Percentiles rank a stretch among this genome's conserved stretches.
phyloP scores from a whole-genome alignment of 73 alveolate genomes.

The Effrenium voratum region DNA sequence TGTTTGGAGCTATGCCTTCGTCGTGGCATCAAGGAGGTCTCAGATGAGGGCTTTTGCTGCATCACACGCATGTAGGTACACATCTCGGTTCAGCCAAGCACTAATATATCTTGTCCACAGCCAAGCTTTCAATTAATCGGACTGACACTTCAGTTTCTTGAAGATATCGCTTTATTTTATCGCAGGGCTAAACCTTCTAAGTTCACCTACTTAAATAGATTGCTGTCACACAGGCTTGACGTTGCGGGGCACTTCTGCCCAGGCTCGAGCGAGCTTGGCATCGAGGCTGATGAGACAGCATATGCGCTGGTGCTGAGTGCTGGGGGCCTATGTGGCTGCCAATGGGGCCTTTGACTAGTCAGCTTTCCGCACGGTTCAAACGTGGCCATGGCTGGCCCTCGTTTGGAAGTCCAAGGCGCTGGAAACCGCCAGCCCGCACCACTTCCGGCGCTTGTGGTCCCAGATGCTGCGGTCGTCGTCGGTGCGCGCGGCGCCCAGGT shows the following conservation, averaged over 20 bases:
- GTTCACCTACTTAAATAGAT: too few species aligned
- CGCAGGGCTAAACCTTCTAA: too few species aligned
- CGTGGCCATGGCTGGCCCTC: background rate
- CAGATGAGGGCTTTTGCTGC: too few species aligned
- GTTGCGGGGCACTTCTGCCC: background rate
- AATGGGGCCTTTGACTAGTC: background rate
- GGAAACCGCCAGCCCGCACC: background rate
- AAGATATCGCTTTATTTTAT: too few species aligned
- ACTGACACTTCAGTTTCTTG: too few species aligned
- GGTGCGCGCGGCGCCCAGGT: background rate
- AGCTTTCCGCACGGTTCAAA: background rate
- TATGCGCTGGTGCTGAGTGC: background rate
- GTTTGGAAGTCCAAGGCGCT: background rate
- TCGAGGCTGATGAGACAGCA: conserved; percentile 1
- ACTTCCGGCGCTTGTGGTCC: conserved; percentile 1
- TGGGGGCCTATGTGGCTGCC: background rate
- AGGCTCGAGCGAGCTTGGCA: background rate
- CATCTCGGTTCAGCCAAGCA: too few species aligned
- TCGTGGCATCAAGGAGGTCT: too few species aligned
- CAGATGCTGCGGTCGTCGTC: conserved; percentile 4
- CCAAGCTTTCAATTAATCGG: too few species aligned
- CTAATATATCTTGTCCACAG: too few species aligned
- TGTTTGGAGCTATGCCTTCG: too few species aligned
- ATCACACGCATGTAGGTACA: too few species aligned
- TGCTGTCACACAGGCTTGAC: too few species aligned